A percentile compares a stretch with the other conserved stretches of the same genome.
phyloP scores from a whole-genome alignment of 2,329 filamentous ascomycete species.

The Fusarium redolens region DNA sequence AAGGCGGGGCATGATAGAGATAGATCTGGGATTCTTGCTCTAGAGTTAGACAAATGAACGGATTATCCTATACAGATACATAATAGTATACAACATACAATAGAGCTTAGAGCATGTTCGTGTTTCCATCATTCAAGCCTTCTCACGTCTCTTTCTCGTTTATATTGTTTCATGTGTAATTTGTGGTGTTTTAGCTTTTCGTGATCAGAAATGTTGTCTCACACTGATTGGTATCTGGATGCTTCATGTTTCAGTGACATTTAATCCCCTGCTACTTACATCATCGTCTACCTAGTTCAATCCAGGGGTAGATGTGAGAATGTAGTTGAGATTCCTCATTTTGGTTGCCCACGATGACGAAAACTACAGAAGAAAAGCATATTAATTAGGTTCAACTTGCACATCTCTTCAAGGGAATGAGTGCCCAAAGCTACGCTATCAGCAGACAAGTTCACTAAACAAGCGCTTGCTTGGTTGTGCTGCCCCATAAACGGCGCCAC shows the following conservation, averaged over 20 bases:
- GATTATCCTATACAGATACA: conserved; percentile 37
- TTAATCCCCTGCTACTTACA: conserved; percentile 26
- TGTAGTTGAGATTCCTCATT: background rate
- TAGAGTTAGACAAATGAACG: conserved; percentile 46
- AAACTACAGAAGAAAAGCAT: background rate
- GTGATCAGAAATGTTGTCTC: background rate
- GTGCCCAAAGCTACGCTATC: conserved; percentile 1
- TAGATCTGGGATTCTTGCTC: conserved; percentile 41
- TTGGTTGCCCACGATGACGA: background rate
- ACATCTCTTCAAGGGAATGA: background rate
- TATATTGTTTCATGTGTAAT: background rate
- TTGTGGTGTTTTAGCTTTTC: background rate
- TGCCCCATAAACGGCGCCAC: conserved; percentile 37
- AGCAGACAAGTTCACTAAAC: conserved; percentile 1
- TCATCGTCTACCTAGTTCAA: conserved; percentile 14
- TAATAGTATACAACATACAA: conserved; percentile 37
- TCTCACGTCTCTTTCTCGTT: background rate
- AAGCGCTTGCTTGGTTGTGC: conserved; percentile 3
- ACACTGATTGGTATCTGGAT: background rate
- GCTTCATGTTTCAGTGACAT: conserved; percentile 24
- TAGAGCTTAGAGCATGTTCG: conserved; percentile 26
- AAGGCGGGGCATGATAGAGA: conserved; percentile 38
- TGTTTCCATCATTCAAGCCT: background rate
- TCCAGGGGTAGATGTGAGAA: background rate
- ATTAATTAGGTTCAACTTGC: background rate